Evolutionary conservation across 169 alveolate species (phyloP), one percentile per base, ranked within the genome.

Genomic region (Blepharisma undulans): DNA sequence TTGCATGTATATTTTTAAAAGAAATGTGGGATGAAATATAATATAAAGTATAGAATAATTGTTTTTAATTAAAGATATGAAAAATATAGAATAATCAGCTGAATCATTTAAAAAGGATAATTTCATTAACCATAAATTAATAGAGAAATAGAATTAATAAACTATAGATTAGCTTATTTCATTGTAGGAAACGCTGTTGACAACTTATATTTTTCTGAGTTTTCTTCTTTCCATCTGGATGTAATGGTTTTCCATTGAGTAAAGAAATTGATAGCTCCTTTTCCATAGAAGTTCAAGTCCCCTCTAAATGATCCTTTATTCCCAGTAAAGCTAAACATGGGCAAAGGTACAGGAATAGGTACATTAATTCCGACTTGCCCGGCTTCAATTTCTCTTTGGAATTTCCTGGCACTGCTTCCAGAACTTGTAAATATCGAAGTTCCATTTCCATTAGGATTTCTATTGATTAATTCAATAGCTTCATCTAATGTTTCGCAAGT

Each of bases 231-330:
- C 98, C 98, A 97, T 82, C 97, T 95, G 22, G 97, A 84, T 59
- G 98, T 97, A 48, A 48, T 48, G 7, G 98, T 97, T 94, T 97
- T 97, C 96, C 93, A 90, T 96, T 95, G 92, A 72, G 98, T 96
- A 91, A 78, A 97, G 95, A 97, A 97, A 92, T 89, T 72, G 59
- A 93, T 79, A 14, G 93, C 93, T 18, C 94, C 95, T 94, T 95
- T 97, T 27, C 98, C 98, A 76, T 97, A 96, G 96, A 97, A 96
- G 93, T 96, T 97, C 90, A 92, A 85, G 60, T 95, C 97, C 34
- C 98, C 98, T 84, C 94, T 90, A 88, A 96, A 95, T 25, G 97
- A 94, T 60, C 92, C 90, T 92, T 97, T 96, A 90, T 93, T 92
- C 59, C 98, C 96, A 81, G 96, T 95, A 92, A 94, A 87, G 90